A percentile compares a stretch with the other conserved stretches of the same genome.
These are phyloP conservation scores for Clathrus columnatus DNA, from an alignment of 768 basidiomycete species.

Conservation along the genomic window DNA sequence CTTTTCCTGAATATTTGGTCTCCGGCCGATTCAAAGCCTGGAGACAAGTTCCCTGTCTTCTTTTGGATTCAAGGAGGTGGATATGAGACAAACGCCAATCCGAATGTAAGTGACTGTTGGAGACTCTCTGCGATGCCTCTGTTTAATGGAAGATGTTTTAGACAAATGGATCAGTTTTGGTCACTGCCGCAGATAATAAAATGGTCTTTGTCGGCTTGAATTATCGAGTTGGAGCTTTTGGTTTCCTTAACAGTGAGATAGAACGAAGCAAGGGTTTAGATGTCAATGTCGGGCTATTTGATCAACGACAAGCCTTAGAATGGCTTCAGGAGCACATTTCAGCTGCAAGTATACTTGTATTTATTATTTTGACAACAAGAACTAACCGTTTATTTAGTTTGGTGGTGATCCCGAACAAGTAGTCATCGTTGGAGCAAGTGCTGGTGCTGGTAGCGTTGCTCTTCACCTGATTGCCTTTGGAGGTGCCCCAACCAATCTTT, in stretches of 20 bases:
- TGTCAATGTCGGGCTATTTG: conserved; percentile 31
- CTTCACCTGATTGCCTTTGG: conserved; percentile 12
- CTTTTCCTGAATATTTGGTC: conserved; percentile 11
- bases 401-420: conserved; percentile 14
- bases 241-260: conserved; percentile 23
- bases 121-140: background rate
- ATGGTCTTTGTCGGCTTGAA: conserved; percentile 10
- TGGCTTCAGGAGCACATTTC: conserved; percentile 32
- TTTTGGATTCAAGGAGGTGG: conserved; percentile 12
- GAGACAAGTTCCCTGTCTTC: conserved; percentile 6
- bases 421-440: conserved; percentile 11
- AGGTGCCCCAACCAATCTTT: conserved; percentile 9
- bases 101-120: background rate
- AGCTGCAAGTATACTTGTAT: background rate
- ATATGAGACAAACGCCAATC: conserved; percentile 2
- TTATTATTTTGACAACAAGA: background rate
- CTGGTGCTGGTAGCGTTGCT: conserved; percentile 13
- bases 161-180: conserved; percentile 3
- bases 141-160: background rate
- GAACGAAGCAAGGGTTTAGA: conserved; percentile 26
- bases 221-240: conserved; percentile 12
- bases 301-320: conserved; percentile 31
- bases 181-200: conserved; percentile 9
- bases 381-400: conserved; percentile 4
- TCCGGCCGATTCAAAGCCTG: background rate